phyloP scores from a whole-genome alignment of 2,329 filamentous ascomycete genomes.

The Verruconis gallopava region DNA sequence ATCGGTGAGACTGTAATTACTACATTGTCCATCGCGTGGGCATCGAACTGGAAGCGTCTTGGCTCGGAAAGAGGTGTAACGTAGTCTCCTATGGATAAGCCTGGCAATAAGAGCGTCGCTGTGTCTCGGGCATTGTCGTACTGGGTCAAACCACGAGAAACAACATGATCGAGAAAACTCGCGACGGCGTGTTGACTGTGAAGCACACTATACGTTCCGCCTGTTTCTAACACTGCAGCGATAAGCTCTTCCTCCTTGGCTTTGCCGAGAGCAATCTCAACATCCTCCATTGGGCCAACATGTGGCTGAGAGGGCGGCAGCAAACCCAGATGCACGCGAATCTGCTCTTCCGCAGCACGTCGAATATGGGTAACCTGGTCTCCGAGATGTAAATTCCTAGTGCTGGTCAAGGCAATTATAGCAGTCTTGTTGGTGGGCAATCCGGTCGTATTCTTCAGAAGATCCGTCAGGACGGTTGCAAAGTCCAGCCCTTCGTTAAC shows the following conservation, averaged over 20 bases:
- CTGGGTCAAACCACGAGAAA: slow-evolving; percentile 15
- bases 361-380: slow-evolving; percentile 15
- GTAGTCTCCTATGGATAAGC: slow-evolving; percentile 15
- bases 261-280: slow-evolving; percentile 6
- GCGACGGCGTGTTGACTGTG: slow-evolving; percentile 12
- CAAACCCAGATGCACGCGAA: slow-evolving; percentile 16
- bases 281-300: slow-evolving; percentile 1
- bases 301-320: slow-evolving; percentile 9
- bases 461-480: slow-evolving; percentile 12
- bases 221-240: slow-evolving; percentile 15
- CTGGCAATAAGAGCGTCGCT: slow-evolving; percentile 14
- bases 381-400: slow-evolving; percentile 11
- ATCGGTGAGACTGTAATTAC: slow-evolving; percentile 14
- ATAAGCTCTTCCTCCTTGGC: slow-evolving; percentile 14
- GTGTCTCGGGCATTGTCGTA: slow-evolving; percentile 18
- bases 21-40: slow-evolving; percentile 12
- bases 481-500: slow-evolving; percentile 14
- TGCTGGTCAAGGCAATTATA: slow-evolving; percentile 14
- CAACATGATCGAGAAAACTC: slow-evolving; percentile 15
- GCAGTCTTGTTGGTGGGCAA: slow-evolving; percentile 15
- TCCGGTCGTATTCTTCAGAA: slow-evolving; percentile 11
- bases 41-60: slow-evolving; percentile 15
- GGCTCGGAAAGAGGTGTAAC: slow-evolving; percentile 14
- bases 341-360: slow-evolving; percentile 14
- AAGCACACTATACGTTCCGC: slow-evolving; percentile 16